These are phyloP conservation scores for Phytophthora pluvialis DNA, from an alignment of 352 stramenopile species.

Conservation along the genomic window DNA sequence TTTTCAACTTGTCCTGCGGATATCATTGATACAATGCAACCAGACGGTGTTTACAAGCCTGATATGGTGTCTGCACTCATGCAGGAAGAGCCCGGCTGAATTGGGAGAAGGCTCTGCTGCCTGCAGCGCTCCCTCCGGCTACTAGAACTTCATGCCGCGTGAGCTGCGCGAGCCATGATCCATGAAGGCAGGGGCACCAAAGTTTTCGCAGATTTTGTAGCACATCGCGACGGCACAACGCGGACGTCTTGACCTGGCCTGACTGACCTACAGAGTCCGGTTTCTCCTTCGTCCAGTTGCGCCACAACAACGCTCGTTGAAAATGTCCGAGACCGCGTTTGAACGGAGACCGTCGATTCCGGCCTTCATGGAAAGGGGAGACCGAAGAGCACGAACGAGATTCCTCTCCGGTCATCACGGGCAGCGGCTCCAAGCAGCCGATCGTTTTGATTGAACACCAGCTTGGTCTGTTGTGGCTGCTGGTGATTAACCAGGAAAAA, in stretches of 20 bases:
- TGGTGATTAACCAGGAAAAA: neutral
- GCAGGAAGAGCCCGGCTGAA: conserved; percentile 6
- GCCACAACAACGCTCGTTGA: neutral
- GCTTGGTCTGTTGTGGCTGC: conserved; percentile 5
- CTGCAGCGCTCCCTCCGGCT: conserved; percentile 12
- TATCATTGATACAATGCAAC: conserved; percentile 16
- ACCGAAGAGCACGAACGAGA: conserved; percentile 15
- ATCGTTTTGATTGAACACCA: conserved; percentile 9
- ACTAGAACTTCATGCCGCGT: neutral
- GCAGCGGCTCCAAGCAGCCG: conserved; percentile 5
- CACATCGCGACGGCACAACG: conserved; percentile 19
- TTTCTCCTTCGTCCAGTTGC: conserved; percentile 32
- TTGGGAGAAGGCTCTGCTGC: conserved; percentile 5
- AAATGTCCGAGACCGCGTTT: conserved; percentile 3
- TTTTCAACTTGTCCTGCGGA: conserved; percentile 4
- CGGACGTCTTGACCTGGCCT: neutral
- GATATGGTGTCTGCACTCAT: conserved; percentile 5
- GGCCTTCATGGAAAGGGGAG: conserved; percentile 12
- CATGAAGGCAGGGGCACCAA: neutral
- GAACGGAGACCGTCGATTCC: conserved; percentile 14
- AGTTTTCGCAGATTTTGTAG: conserved; percentile 20
- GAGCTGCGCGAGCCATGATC: too few species aligned
- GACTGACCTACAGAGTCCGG: neutral
- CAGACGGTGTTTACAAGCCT: conserved; percentile 9
- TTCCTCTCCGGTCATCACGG: neutral